phyloP scores from a whole-genome alignment of 2,329 filamentous ascomycete genomes.

The Thelonectria olida region DNA sequence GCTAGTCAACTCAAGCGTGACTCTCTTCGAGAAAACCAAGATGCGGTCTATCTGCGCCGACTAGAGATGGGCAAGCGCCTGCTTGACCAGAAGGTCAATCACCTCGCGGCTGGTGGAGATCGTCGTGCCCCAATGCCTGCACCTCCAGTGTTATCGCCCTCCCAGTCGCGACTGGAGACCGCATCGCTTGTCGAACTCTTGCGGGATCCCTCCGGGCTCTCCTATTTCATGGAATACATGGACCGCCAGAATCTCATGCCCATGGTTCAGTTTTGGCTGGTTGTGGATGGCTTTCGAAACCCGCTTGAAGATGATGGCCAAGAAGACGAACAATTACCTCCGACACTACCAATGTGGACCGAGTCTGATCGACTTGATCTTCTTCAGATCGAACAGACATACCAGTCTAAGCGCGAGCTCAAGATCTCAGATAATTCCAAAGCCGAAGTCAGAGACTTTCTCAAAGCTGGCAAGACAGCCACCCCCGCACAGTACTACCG shows the following conservation, averaged over 20 bases:
- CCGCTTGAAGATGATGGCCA: conserved; percentile 83
- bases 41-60: conserved; percentile 86
- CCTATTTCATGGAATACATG: conserved; percentile 99
- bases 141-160: conserved; percentile 37
- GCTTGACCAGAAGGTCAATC: conserved; percentile 87
- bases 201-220: conserved; percentile 87
- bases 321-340: conserved; percentile 70
- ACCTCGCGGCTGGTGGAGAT: conserved; percentile 76
- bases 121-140: conserved; percentile 45
- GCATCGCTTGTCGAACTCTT: conserved; percentile 86
- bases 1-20: conserved; percentile 91
- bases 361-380: conserved; percentile 88
- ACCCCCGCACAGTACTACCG: conserved; percentile 83
- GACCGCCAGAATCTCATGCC: conserved; percentile 88
- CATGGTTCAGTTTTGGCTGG: conserved; percentile 96
- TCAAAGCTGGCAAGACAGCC: conserved; percentile 79
- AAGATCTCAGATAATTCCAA: conserved; percentile 77
- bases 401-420: conserved; percentile 83
- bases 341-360: conserved; percentile 75
- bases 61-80: conserved; percentile 92
- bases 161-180: conserved; percentile 74
- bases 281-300: conserved; percentile 95
- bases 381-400: conserved; percentile 90
- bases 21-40: conserved; percentile 78
- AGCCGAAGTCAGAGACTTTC: conserved; percentile 77